Evolutionary conservation across 495 filamentous ascomycete species (phyloP), one percentile per base, ranked within the genome.

Genomic region (Bacidia rubella): DNA sequence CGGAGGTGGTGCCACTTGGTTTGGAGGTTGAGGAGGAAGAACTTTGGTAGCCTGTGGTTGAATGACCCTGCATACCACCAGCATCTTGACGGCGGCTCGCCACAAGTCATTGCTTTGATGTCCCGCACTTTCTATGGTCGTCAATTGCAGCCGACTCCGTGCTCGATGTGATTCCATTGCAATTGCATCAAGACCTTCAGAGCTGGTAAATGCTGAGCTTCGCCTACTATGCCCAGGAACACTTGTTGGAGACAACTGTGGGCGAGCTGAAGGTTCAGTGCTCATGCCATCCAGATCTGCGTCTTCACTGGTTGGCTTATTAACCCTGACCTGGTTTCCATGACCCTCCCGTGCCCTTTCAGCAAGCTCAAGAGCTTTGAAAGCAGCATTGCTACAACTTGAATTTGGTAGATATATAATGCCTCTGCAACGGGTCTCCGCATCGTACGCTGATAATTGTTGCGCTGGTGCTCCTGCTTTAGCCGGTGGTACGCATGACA

Each of bases 331-430:
- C 46, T 15, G 23, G 24, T 24, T 51, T 51, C 1, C 12, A 32
- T 24, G 42, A 29, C 9, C 58, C 42, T 1, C 60, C 57, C 22
- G 56, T 45, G 5, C 49, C 38, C 12, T 73, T 42, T 76, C 67
- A 0, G 73, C 65, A 20, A 85, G 67, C 48, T 77, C 70, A 52
- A 86, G 65, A 24, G 85, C 60, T 54, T 75, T 60, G 5, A 78
- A 42, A 15, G 61, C 61, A 19, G 59, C 47, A 40, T 49, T 51
- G 1, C 55, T 47, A 0, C 70, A 48, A 2, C 40, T 29, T 0
- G 59, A 38, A 29, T 68, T 69, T 1, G 69, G 67, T 7, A 60
- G 53, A 62, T 69, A 71, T 22, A 70, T 62, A 5, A 72, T 58
- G 9, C 69, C 67, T 27, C 62, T 63, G 49, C 59, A 62, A 3